Evolutionary conservation across 75 land plant genomes (phyloP), one percentile per base, ranked within the genome.

Genomic region (Cryptomeria japonica): DNA sequence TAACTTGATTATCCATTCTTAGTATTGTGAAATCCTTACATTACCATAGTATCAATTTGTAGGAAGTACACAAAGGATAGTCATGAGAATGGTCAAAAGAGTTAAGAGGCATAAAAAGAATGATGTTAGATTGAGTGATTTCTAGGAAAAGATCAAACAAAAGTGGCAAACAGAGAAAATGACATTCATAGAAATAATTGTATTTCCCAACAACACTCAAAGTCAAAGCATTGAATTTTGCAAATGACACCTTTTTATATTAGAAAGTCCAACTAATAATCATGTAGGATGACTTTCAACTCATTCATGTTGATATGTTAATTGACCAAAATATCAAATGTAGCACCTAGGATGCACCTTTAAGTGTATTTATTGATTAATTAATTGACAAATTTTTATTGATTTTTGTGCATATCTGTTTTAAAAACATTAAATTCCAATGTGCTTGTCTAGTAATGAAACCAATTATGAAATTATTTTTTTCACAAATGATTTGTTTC

Each of bases 201-300:
- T 90, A 11, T 94, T 96, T 89, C 90, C 96, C n/a, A 90, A 94
- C 82, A 92, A 89, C 86, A 88, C 88, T 46, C 94, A 90, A 37
- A 92, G 87, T 88, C 87, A 92, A 82, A 90, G 92, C 44, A 89
- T 61, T 72, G 85, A 90, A 46, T 34, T 80, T 84, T 91, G 91
- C 25, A 91, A 91, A 58, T 86, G 89, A 79, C 89, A 89, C 77
- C 91, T 86, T 61, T 28, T 86, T 79, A 86, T 93, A 86, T 90
- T 96, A 34, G 99, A 95, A 87, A 98, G 97, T 87, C 96, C 99
- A 76, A 98, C 97, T 34, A 94, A 92, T 89, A 93, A 92, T 82
- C 93, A 96, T 82, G 94, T 98, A 44, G 46, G 46, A 44, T 85
- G 99, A 97, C 7, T 97, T 94, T 89, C 7, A 44, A 44, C 46